phyloP scores from a whole-genome alignment of 2,329 filamentous ascomycete species.

The Cordyceps javanica region DNA sequence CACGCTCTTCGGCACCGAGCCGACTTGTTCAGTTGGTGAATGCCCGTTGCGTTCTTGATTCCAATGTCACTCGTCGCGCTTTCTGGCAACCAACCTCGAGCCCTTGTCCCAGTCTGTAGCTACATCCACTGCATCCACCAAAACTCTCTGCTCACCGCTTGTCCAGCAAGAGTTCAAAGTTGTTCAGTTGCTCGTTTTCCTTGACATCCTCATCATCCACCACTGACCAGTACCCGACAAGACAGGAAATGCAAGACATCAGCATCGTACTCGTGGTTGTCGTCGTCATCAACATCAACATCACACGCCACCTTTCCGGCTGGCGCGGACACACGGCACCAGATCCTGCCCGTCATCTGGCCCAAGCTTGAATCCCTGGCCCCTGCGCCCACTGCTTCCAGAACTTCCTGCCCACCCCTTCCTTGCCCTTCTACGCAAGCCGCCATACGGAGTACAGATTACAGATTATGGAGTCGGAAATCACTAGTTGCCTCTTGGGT shows the following conservation, averaged over 20 bases:
- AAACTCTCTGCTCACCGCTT: constrained; percentile 5
- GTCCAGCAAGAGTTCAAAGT: not conserved
- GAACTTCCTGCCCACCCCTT: not conserved
- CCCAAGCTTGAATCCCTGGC: not conserved
- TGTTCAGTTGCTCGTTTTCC: not conserved
- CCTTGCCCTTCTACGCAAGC: not conserved
- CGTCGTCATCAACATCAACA: too few species aligned
- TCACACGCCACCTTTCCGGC: not conserved
- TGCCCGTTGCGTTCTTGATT: not conserved
- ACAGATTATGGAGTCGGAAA: too few species aligned
- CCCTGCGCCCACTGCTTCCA: constrained; percentile 2
- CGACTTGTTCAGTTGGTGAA: not conserved
- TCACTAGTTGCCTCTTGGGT: not conserved
- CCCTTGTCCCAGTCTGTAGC: constrained; percentile 7
- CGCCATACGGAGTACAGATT: not conserved
- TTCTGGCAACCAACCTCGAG: not conserved
- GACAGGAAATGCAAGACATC: not conserved
- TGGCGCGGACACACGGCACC: constrained; percentile 3
- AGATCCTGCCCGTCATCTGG: constrained; percentile 7
- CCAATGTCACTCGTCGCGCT: not conserved
- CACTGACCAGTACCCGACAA: not conserved
- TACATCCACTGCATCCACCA: constrained; percentile 3
- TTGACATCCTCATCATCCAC: not conserved
- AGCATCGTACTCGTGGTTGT: too few species aligned
- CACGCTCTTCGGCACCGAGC: not conserved